Conservation (phyloP, 345 rosid genomes). For the Pistacia integerrima region DNA sequence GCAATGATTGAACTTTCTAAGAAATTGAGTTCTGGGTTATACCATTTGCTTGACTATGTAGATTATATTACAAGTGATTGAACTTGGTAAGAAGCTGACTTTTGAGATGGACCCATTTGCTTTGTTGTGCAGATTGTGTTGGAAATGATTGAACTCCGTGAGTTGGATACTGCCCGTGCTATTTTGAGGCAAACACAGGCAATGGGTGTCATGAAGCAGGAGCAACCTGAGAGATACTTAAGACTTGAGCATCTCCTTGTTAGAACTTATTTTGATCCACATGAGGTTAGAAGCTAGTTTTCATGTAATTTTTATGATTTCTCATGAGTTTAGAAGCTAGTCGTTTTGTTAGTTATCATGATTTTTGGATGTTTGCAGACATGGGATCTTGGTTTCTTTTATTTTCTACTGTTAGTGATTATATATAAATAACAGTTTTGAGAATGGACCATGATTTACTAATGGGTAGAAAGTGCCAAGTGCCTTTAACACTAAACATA, state of each 20-base stretch:
- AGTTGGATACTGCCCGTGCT: constrained; percentile 93
- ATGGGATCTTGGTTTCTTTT: background rate
- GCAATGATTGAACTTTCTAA: too few relatives aligned
- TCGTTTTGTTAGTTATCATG: background rate
- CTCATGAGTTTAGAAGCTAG: constrained; percentile 62
- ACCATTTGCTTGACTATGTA: too few relatives aligned
- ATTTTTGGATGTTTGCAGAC: background rate
- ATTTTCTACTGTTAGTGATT: background rate
- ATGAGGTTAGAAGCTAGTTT: constrained; percentile 61
- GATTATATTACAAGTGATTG: too few relatives aligned
- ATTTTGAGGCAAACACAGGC: constrained; percentile 96
- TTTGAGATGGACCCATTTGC: background rate
- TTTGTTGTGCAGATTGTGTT: constrained; percentile 68
- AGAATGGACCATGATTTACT: background rate
- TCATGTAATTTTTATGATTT: background rate
- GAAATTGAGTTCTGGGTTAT: too few relatives aligned
- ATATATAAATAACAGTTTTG: too few relatives aligned
- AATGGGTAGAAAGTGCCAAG: background rate
- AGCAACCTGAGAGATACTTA: constrained; percentile 96
- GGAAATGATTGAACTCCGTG: constrained; percentile 98
- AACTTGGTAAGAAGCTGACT: too few relatives aligned
- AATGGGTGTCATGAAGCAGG: constrained; percentile 99
- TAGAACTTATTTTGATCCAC: constrained; percentile 92
- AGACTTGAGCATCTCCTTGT: constrained; percentile 92
- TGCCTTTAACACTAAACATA: too few relatives aligned